Conservation (phyloP, 768 basidiomycete species). For the Termitomyces sp. region DNA sequence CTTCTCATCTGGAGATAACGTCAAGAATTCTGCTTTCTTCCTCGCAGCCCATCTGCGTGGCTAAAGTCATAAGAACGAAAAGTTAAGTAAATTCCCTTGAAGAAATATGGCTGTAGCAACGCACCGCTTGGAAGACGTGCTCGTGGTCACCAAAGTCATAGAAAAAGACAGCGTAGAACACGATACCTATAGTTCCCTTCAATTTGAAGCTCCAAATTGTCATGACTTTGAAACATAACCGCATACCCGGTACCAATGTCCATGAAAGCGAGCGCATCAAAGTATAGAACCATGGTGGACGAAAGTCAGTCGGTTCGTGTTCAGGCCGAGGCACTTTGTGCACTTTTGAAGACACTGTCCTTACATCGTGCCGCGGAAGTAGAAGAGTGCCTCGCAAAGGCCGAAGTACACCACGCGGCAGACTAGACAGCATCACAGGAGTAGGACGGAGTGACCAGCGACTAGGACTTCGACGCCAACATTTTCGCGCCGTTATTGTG, state of each 20-base stretch:
- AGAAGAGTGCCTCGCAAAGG: neutral
- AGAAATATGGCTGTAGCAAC: constrained; percentile 19
- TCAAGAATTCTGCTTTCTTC: constrained; percentile 49
- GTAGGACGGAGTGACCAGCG: neutral
- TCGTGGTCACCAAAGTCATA: constrained; percentile 70
- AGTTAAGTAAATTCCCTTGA: neutral
- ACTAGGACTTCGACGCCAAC: neutral
- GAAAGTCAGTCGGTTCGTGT: constrained; percentile 38
- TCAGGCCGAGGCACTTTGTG: constrained; percentile 11
- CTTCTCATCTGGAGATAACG: constrained; percentile 57
- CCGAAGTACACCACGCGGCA: constrained; percentile 2
- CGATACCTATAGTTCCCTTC: constrained; percentile 35
- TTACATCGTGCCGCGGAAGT: neutral
- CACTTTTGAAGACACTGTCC: constrained; percentile 14
- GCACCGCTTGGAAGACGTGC: constrained; percentile 66
- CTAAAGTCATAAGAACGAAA: constrained; percentile 24
- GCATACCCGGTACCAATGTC: constrained; percentile 52
- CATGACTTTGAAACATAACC: neutral
- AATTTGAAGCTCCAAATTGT: neutral
- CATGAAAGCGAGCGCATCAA: constrained; percentile 48
- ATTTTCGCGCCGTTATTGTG: constrained; percentile 4
- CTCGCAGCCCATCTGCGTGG: constrained; percentile 53
- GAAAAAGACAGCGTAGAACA: constrained; percentile 55
- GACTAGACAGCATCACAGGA: neutral
- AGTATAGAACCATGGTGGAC: constrained; percentile 60